These are phyloP conservation scores for Hebeloma cylindrosporum DNA, from an alignment of 768 basidiomycete genomes.

Conservation along the genomic window DNA sequence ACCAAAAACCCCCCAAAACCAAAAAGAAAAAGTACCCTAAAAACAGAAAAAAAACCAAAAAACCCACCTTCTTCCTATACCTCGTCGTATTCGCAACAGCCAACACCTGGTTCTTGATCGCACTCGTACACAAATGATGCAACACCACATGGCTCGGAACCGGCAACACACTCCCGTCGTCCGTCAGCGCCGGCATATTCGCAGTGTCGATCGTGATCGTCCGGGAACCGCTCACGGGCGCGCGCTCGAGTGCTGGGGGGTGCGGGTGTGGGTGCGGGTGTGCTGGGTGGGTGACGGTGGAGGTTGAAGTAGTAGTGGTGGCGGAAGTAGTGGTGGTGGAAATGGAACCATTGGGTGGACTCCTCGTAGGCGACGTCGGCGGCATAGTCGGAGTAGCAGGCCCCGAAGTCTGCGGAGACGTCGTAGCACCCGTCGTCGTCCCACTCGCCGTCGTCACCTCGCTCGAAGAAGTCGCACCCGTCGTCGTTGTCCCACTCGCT, in stretches of 20 bases:
- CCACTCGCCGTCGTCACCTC: constrained; percentile 10
- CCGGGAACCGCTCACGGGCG: constrained; percentile 26
- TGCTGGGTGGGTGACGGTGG: background rate
- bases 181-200: constrained; percentile 53
- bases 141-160: constrained; percentile 93
- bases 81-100: constrained; percentile 91
- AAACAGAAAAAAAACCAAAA: constrained; percentile 4
- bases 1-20: background rate
- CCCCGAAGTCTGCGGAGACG: constrained; percentile 20
- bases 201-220: constrained; percentile 35
- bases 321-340: constrained; percentile 4
- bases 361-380: constrained; percentile 19
- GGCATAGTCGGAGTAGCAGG: constrained; percentile 20
- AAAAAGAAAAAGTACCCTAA: background rate
- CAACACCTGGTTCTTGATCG: constrained; percentile 89
- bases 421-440: constrained; percentile 19
- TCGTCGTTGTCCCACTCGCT: constrained; percentile 1
- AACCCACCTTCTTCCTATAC: constrained; percentile 84
- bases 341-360: constrained; percentile 12
- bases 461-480: constrained; percentile 6
- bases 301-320: background rate
- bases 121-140: constrained; percentile 93
- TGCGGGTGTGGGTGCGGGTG: background rate
- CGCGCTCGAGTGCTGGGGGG: constrained; percentile 8
- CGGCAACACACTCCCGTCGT: constrained; percentile 88